Percentiles rank a stretch among this genome's conserved stretches.
phyloP scores from a whole-genome alignment of 169 alveolate species.

The Plasmodium chabaudi region DNA sequence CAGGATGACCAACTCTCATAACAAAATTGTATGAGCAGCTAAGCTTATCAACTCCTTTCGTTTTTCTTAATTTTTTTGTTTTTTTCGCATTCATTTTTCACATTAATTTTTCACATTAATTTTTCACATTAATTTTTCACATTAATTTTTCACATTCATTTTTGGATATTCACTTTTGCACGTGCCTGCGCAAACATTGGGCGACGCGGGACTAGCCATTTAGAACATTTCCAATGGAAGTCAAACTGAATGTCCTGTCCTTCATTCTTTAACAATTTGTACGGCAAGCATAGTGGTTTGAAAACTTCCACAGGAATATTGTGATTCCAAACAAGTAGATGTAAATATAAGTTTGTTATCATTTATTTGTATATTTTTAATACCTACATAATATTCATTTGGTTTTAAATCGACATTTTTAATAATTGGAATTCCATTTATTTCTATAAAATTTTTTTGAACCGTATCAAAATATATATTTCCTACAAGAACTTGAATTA shows the following conservation, averaged over 20 bases:
- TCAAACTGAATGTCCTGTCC: too few species aligned
- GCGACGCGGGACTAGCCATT: too few species aligned
- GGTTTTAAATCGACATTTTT: constrained; percentile 16
- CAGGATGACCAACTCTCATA: neutral
- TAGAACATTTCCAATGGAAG: too few species aligned
- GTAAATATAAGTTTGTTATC: constrained; percentile 30
- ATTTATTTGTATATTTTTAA: constrained; percentile 36
- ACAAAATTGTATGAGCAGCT: neutral
- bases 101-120: too few species aligned
- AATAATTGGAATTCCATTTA: constrained; percentile 61
- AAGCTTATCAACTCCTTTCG: too few species aligned
- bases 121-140: too few species aligned
- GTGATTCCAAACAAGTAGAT: constrained; percentile 52
- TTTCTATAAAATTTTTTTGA: constrained; percentile 49
- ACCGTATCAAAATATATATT: constrained; percentile 13
- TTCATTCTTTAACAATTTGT: constrained; percentile 16
- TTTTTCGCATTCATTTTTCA: too few species aligned
- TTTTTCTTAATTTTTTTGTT: too few species aligned
- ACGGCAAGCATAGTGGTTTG: constrained; percentile 38
- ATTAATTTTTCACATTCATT: too few species aligned
- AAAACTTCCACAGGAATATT: constrained; percentile 13
- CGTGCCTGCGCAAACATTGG: too few species aligned
- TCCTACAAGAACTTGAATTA: constrained; percentile 61
- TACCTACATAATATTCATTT: constrained; percentile 50
- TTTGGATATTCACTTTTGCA: too few species aligned